Conservation (phyloP, 352 stramenopile genomes). For the Thalassiosira livingstoniorum region DNA sequence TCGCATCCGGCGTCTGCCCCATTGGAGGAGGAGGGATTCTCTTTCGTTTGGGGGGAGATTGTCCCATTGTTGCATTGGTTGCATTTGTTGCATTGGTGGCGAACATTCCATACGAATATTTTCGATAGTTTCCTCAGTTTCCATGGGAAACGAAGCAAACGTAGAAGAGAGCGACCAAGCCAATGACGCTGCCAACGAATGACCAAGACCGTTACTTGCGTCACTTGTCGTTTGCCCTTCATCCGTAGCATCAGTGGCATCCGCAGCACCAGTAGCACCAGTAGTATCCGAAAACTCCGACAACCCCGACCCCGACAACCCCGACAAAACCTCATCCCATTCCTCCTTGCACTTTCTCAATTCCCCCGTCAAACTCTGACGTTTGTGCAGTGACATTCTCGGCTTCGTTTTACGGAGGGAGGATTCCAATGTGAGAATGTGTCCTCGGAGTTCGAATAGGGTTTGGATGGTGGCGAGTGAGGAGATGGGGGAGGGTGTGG, state of each 20-base stretch:
- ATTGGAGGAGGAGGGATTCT: slow-evolving; percentile 45
- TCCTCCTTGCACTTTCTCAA: slow-evolving; percentile 47
- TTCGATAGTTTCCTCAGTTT: slow-evolving; percentile 4
- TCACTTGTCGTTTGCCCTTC: too few relatives aligned
- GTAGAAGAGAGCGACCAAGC: slow-evolving; percentile 50
- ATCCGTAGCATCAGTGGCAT: too few relatives aligned
- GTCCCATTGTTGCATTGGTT: slow-evolving; percentile 23
- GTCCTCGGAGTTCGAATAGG: slow-evolving; percentile 29
- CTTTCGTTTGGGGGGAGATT: slow-evolving; percentile 32
- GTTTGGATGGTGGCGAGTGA: slow-evolving; percentile 37
- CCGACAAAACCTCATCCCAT: slow-evolving; percentile 22
- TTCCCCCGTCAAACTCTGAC: slow-evolving; percentile 49
- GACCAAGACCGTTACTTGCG: too few relatives aligned
- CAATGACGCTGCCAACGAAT: slow-evolving; percentile 33
- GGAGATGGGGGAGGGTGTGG: slow-evolving; percentile 16
- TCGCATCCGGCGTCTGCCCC: slow-evolving; percentile 34
- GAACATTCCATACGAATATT: not conserved
- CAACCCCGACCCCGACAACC: too few relatives aligned
- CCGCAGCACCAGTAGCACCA: not conserved
- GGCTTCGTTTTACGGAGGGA: slow-evolving; percentile 36
- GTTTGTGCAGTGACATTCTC: slow-evolving; percentile 51
- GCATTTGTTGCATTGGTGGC: slow-evolving; percentile 4
- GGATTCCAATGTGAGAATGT: slow-evolving; percentile 58
- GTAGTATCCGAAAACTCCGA: too few relatives aligned
- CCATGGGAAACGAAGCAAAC: slow-evolving; percentile 1